Evolutionary conservation across 2,329 filamentous ascomycete species (phyloP), one percentile per base, ranked within the genome.

Genomic region (Fusarium napiforme): DNA sequence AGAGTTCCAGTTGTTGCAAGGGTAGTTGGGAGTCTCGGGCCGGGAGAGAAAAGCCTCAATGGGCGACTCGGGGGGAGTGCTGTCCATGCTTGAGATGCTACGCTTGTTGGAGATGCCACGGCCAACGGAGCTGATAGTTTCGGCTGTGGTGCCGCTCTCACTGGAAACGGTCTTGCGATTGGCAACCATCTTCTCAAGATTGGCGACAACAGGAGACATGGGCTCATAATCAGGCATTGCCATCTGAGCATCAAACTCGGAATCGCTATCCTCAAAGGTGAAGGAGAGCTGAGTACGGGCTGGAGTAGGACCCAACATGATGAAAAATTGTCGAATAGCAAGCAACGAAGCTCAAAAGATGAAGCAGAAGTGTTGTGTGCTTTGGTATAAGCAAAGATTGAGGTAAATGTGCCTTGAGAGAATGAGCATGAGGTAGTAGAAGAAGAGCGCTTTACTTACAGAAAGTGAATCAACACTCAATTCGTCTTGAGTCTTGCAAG

Each of bases 31-130:
- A 14, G 46, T 53, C 7, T 66, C 37, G 5, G 61, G 36, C 8
- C 53, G 53, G 10, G 63, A 37, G 21, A 65, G 57, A 16, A 71
- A 71, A n/a, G 45, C 60, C 12, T 74, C 55, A n/a, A 67, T 67
- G 34, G 64, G 63, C 5, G 64, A 67, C 63, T 70, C 73, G 4
- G 61, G 55, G 49, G 60, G 47, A 26, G 70, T 43, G 21, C 32
- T 52, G 9, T 36, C 16, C 37, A 34, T 46, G 18, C 30, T 56
- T 16, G 34, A 52, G 21, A 37, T 16, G 30, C 37, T 36, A 19
- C 52, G 39, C n/a, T 64, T 42, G 23, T 21, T 49, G 30, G 53
- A 26, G 4, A 36, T 9, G 21, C 30, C 9, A 18, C 28, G 39
- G 14, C 66, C 74, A 9, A 55, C n/a, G 9, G 55, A 49, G 15